phyloP scores from a whole-genome alignment of 164 flowering plant genomes.

The Protea cynaroides region DNA sequence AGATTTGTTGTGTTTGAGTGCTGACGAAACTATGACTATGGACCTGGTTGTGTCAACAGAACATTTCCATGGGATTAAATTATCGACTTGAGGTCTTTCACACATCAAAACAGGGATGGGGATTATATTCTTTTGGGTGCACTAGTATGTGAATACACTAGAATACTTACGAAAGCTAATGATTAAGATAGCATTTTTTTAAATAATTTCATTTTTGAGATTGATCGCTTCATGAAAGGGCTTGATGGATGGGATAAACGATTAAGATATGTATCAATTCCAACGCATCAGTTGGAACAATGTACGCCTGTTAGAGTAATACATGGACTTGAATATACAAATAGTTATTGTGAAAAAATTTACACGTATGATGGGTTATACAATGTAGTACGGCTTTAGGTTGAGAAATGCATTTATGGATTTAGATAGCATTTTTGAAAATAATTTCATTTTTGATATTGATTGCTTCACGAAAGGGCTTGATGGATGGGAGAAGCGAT shows the following conservation, averaged over 20 bases:
- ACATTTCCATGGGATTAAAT: no score
- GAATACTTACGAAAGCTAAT: constrained; percentile 59
- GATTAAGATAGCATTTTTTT: no score
- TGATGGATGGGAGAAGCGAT: constrained; percentile 93
- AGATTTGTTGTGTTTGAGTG: no score
- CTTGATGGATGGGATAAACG: constrained; percentile 93
- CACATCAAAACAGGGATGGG: constrained; percentile 94
- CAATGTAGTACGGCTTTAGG: constrained; percentile 72
- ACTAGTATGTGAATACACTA: constrained; percentile 82
- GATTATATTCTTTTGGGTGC: constrained; percentile 92
- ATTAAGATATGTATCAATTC: no score
- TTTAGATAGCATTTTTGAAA: no score
- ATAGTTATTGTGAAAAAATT: constrained; percentile 69
- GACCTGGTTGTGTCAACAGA: no score
- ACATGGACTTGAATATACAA: constrained; percentile 61
- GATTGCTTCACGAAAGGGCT: constrained; percentile 82
- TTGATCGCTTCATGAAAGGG: constrained; percentile 79
- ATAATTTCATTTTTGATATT: no score
- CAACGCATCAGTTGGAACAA: no score
- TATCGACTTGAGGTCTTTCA: no score
- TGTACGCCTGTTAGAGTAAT: constrained; percentile 71
- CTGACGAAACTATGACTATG: no score
- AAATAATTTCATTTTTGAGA: no score
- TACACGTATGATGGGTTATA: constrained; percentile 96
- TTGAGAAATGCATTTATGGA: constrained; percentile 85